Evolutionary conservation across 495 filamentous ascomycete species (phyloP), one percentile per base, ranked within the genome.

Genomic region (Penicillium macrosclerotiorum): DNA sequence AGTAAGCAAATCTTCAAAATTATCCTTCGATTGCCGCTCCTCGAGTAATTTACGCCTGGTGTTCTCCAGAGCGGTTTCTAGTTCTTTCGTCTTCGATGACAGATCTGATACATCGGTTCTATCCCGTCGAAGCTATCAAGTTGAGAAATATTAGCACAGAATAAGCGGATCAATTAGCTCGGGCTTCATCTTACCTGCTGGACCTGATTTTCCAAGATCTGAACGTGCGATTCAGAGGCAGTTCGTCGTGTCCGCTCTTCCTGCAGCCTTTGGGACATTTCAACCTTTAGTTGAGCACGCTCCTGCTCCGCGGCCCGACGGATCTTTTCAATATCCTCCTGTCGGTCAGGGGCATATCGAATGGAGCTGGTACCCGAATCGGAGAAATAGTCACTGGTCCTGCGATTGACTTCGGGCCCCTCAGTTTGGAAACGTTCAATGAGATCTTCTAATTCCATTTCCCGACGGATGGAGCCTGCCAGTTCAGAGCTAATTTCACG

Each of bases 371-470:
- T 85, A 34, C 94, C 93, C 1, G 90, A 94, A 61, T 98, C 93
- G 0, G 93, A 98, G 62, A 91, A 98, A 67, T 98, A 97, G 65
- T 98, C 93, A 63, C 93, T 98, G 3, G 90, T 96, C 40, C 92
- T 80, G 60, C 84, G 84, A 47, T 81, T 84, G 1, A 56, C 56
- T 5, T 58, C 38, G 2, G 79, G 76, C 44, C 81, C 78, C 54
- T 95, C 90, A 25, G 80, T 68, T 64, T 95, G 90, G 54, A 94
- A 65, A 43, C 86, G 77, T 49, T 98, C 93, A 2, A 97, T 83
- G 34, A 96, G 69, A 59, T 98, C 94, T 62, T 98, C 93, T 36
- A 98, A 65, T 54, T 98, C 93, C 84, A 98, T 90, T 73, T 98
- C 93, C 52, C 93, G 82, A 46, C 86, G 80, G 55, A 98, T 96